phyloP scores from a whole-genome alignment of 2,329 filamentous ascomycete species.

The Blastomyces gilchristii region DNA sequence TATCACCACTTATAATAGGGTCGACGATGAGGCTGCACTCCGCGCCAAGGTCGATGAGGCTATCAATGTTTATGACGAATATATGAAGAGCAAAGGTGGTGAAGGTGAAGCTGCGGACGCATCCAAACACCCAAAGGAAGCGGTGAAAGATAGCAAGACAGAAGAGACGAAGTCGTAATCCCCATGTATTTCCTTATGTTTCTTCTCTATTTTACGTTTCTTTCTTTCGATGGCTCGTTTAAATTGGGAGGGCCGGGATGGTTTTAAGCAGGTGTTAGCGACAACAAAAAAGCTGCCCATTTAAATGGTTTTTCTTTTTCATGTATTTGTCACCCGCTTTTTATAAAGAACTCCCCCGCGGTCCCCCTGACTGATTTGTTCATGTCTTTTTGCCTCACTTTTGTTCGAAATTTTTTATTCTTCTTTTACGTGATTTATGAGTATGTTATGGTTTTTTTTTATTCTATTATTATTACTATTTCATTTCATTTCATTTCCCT shows the following conservation, averaged over 20 bases:
- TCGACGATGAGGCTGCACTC: slow-evolving; percentile 79
- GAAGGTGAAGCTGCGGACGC: slow-evolving; percentile 36
- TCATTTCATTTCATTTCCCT: not conserved
- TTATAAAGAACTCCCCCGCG: not conserved
- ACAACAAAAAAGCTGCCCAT: not conserved
- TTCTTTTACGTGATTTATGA: slow-evolving; percentile 8
- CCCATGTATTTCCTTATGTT: not conserved
- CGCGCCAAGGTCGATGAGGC: slow-evolving; percentile 96
- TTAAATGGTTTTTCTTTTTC: not conserved
- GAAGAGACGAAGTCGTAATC: slow-evolving; percentile 26
- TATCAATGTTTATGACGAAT: slow-evolving; percentile 94
- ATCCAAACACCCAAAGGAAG: slow-evolving; percentile 38
- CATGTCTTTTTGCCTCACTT: not conserved
- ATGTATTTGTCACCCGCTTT: not conserved
- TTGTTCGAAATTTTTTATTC: not conserved
- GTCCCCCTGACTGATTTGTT: slow-evolving; percentile 1
- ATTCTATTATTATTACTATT: not conserved
- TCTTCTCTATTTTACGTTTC: not conserved
- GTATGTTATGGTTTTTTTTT: not conserved
- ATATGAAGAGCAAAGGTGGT: slow-evolving; percentile 72
- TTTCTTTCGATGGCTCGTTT: slow-evolving; percentile 5
- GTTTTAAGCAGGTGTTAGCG: not conserved
- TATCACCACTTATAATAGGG: slow-evolving; percentile 43
- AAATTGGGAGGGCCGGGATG: slow-evolving; percentile 1
- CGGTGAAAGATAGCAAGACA: slow-evolving; percentile 27